A percentile compares a stretch with the other conserved stretches of the same genome.
These are phyloP conservation scores for Termitomyces sp. DNA, from an alignment of 768 basidiomycete species.

Conservation along the genomic window DNA sequence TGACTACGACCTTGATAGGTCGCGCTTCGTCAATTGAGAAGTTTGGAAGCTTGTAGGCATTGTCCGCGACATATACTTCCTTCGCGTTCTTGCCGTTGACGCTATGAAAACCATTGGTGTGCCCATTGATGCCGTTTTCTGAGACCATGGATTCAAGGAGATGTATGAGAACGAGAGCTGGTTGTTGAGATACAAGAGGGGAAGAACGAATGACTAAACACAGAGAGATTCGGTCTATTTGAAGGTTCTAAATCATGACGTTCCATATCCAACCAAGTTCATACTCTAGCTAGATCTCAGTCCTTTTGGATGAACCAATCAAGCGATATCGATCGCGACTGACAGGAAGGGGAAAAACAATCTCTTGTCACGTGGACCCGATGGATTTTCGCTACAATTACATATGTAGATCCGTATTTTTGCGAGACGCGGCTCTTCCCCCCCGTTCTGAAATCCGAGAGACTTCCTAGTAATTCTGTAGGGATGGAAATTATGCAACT, in stretches of 20 bases:
- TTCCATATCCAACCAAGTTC: not conserved
- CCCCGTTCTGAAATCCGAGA: not conserved
- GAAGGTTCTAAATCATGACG: not conserved
- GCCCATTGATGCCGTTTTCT: not conserved
- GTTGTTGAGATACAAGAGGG: not conserved
- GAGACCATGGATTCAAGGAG: not conserved
- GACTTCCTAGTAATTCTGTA: not conserved
- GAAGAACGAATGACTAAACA: not conserved
- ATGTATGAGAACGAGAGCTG: not conserved
- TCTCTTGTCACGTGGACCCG: not conserved
- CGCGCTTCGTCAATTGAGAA: slow-evolving; percentile 50
- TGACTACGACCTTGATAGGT: slow-evolving; percentile 48
- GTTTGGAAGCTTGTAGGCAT: slow-evolving; percentile 26
- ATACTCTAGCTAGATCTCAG: not conserved
- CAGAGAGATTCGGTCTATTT: not conserved
- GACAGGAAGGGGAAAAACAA: not conserved
- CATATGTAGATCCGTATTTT: not conserved
- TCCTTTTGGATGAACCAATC: not conserved
- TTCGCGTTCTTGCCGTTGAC: not conserved
- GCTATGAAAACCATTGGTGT: not conserved
- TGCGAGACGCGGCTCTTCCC: too few species aligned
- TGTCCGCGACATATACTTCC: not conserved
- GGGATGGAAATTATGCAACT: not conserved
- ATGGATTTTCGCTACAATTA: not conserved
- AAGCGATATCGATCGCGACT: not conserved